These are phyloP conservation scores for Coniochaeta ligniaria DNA, from an alignment of 2,329 filamentous ascomycete species.

Conservation along the genomic window DNA sequence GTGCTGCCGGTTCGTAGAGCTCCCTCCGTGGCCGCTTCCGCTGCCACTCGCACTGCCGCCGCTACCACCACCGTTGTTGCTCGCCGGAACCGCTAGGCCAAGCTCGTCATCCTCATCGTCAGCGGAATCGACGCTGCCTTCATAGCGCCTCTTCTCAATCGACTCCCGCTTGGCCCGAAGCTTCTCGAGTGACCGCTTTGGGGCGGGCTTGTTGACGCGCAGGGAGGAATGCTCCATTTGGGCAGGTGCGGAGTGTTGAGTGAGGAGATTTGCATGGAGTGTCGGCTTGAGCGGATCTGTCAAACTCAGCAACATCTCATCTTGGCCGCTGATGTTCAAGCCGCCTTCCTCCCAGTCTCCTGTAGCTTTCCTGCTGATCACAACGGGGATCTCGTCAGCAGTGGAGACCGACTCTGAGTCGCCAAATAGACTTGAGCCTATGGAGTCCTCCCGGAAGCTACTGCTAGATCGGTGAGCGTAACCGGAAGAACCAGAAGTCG, in stretches of 20 bases:
- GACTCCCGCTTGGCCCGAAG: slow-evolving; percentile 68
- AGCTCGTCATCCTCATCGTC: slow-evolving; percentile 94
- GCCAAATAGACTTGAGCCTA: slow-evolving; percentile 81
- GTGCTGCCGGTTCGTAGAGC: slow-evolving; percentile 27
- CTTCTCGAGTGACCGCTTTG: slow-evolving; percentile 65
- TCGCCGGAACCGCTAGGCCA: slow-evolving; percentile 37
- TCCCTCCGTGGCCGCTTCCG: slow-evolving; percentile 20
- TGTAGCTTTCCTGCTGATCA: slow-evolving; percentile 64
- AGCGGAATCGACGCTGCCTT: slow-evolving; percentile 74
- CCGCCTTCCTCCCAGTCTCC: slow-evolving; percentile 77
- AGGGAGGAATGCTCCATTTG: slow-evolving; percentile 44
- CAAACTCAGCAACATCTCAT: slow-evolving; percentile 32
- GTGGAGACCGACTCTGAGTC: slow-evolving; percentile 73
- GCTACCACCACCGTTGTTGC: slow-evolving; percentile 21
- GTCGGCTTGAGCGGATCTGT: slow-evolving; percentile 33
- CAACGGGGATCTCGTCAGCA: slow-evolving; percentile 66
- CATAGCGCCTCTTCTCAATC: slow-evolving; percentile 63
- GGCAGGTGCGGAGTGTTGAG: slow-evolving; percentile 58
- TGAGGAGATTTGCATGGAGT: slow-evolving; percentile 40
- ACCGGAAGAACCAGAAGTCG: slow-evolving; percentile 68
- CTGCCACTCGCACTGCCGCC: slow-evolving; percentile 9
- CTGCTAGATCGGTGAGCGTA: slow-evolving; percentile 65
- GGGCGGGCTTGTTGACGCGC: slow-evolving; percentile 33
- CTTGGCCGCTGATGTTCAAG: slow-evolving; percentile 64
- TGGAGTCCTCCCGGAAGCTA: slow-evolving; percentile 78